These are phyloP conservation scores for Fusarium sp. DNA, from an alignment of 2,329 filamentous ascomycete genomes.

Conservation along the genomic window DNA sequence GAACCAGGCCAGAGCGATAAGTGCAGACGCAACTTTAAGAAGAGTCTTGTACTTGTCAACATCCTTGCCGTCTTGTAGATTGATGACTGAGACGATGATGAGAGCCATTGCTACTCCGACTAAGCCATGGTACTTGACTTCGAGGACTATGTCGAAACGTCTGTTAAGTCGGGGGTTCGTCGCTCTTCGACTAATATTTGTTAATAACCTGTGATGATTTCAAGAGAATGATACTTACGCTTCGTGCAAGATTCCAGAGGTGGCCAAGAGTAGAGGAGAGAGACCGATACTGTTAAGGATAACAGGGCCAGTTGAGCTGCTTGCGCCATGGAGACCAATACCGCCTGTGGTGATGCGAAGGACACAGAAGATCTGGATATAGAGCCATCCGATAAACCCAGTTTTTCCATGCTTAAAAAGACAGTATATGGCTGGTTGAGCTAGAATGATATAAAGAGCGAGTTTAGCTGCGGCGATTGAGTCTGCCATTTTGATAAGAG, in stretches of 20 bases:
- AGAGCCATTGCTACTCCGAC: constrained; percentile 14
- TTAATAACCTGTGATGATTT: background rate
- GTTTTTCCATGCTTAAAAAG: constrained; percentile 26
- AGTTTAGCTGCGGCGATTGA: constrained; percentile 10
- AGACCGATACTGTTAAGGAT: constrained; percentile 20
- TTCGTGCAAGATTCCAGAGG: constrained; percentile 21
- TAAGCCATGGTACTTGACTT: constrained; percentile 16
- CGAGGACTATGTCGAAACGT: constrained; percentile 14
- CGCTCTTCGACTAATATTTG: background rate
- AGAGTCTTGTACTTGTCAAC: constrained; percentile 10
- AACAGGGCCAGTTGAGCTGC: constrained; percentile 3
- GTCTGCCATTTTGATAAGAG: constrained; percentile 10
- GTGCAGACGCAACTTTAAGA: constrained; percentile 5
- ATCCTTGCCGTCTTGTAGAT: background rate
- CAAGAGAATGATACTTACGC: constrained; percentile 1
- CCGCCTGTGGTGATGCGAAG: constrained; percentile 13
- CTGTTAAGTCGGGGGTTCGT: constrained; percentile 19
- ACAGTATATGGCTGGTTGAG: constrained; percentile 15
- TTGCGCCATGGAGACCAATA: constrained; percentile 7
- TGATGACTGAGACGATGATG: constrained; percentile 6
- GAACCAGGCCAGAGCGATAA: constrained; percentile 14
- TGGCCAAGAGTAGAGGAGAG: constrained; percentile 7
- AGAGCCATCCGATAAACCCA: constrained; percentile 14
- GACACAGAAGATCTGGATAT: constrained; percentile 17
- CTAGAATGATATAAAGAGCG: constrained; percentile 11